Conservation (phyloP, 331 rosid species). For the Saraca asoca region DNA sequence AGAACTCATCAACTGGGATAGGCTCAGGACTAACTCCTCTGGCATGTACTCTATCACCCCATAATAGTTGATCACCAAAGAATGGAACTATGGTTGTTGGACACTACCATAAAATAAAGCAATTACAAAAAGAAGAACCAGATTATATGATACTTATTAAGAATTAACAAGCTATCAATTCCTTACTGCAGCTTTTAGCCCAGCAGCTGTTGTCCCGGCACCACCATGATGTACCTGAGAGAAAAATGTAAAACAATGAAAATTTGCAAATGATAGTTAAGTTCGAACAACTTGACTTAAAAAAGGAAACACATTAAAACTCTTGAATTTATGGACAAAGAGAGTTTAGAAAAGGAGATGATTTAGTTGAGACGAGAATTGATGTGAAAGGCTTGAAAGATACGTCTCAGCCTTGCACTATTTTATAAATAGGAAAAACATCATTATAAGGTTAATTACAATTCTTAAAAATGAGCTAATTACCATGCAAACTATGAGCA, state of each 20-base stretch:
- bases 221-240: conserved; percentile 99
- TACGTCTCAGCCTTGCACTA: too few relatives aligned
- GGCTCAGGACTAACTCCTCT: conserved; percentile 97
- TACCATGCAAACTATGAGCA: too few relatives aligned
- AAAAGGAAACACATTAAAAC: too few relatives aligned
- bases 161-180: conserved; percentile 20
- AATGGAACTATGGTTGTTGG: conserved; percentile 93
- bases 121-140: conserved; percentile 18
- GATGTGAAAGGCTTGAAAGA: too few relatives aligned
- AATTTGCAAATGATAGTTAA: background rate
- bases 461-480: too few relatives aligned
- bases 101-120: conserved; percentile 54
- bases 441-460: too few relatives aligned
- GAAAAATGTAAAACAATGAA: conserved; percentile 3
- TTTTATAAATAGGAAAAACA: too few relatives aligned
- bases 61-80: conserved; percentile 98
- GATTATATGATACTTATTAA: conserved; percentile 8
- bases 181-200: conserved; percentile 93
- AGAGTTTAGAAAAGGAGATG: too few relatives aligned
- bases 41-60: conserved; percentile 94
- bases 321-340: too few relatives aligned
- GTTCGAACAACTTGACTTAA: too few relatives aligned
- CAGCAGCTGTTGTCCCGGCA: conserved; percentile 99
- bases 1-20: conserved; percentile 87
- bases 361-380: too few relatives aligned